Base-by-base conservation (phyloP, 352 stramenopile genomes). In the Pythium brachiatum region DNA sequence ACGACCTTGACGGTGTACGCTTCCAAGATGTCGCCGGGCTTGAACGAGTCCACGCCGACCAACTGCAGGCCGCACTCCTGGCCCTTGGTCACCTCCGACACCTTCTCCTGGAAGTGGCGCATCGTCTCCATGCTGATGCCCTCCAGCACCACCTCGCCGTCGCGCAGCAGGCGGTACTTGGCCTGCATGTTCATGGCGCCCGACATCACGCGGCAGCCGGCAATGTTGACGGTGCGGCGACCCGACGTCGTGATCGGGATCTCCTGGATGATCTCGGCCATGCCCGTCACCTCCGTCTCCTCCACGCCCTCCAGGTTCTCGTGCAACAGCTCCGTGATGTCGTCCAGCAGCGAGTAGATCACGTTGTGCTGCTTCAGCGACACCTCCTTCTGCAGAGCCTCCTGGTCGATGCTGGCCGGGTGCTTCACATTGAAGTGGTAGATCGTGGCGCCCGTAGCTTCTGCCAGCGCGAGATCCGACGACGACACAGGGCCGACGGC, bases 21-120 rank as follows among this genome's bases (percentile, higher is more conserved):
- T 76, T 99, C 94, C 60, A 99, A 92, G 21, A 98, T 65, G 74
- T 99, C 97, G 38, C 92, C 97, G 38, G 85, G 75, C 78, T 97
- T 58, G 75, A 99, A 99, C 11, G 95, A 86, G 76, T 98, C 69
- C 44, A 79, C 83, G 62, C 90, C 98, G 25, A 88, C 83, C 41
- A 99, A 83, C 64, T 96, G 91, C 64, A 99, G 96, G 57, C 98
- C 98, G 71, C 97, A 99, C 73, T 99, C 98, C 64, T 98, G 91
- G 53, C 97, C 97, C 69, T 96, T 90, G 50, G 76, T 86, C 15
- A 98, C 90, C 67, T 96, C 79, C 20, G 90, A 79, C 3, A 97
- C 93, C 68, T 98, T 94, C 44, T 96, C 88, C 70, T 98, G 95
- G 70, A 97, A 96, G 65, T 96, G 85, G 23, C 79, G 81, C 76